Evolutionary conservation across 2,329 filamentous ascomycete genomes (phyloP).

Genomic region (Herpomyces periplanetae): DNA sequence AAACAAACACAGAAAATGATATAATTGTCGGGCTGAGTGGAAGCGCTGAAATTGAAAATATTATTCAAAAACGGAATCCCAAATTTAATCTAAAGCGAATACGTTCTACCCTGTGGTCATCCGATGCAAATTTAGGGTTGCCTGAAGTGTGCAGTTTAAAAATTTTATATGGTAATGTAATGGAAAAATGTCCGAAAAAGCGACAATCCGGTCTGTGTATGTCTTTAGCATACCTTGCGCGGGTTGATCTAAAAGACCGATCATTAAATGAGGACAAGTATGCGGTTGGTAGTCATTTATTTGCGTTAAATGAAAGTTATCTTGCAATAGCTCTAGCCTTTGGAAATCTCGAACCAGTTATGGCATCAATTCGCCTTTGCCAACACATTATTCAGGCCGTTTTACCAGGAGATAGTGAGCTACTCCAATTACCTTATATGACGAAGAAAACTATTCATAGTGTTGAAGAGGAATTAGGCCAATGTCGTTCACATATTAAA

Average conservation of each 20-base stretch:
- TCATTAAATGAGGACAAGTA: conserved; percentile 21
- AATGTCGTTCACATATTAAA: conserved; percentile 23
- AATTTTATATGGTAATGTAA: no score
- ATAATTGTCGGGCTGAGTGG: conserved; percentile 43
- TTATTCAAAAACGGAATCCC: conserved; percentile 25
- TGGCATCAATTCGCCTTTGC: conserved; percentile 38
- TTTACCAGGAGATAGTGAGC: conserved; percentile 38
- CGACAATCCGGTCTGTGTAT: conserved; percentile 57
- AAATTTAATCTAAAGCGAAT: conserved; percentile 35
- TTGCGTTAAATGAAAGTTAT: conserved; percentile 50
- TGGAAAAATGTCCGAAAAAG: no score
- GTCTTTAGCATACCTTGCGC: conserved; percentile 75
- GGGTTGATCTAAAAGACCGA: conserved; percentile 42
- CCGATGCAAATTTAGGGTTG: no score
- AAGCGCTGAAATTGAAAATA: conserved; percentile 43
- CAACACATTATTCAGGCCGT: conserved; percentile 72
- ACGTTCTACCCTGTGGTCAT: no score
- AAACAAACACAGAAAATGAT: conserved; percentile 37
- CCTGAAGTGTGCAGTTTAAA: no score
- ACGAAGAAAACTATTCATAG: conserved; percentile 19
- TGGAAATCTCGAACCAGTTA: conserved; percentile 38
- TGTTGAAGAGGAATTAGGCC: conserved; percentile 25
- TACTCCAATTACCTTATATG: conserved; percentile 67
- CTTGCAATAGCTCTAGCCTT: conserved; percentile 56
- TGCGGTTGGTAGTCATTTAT: conserved; percentile 49